Evolutionary conservation across 2,329 filamentous ascomycete species (phyloP), one percentile per base, ranked within the genome.

Genomic region (Colletotrichum endophyticum): DNA sequence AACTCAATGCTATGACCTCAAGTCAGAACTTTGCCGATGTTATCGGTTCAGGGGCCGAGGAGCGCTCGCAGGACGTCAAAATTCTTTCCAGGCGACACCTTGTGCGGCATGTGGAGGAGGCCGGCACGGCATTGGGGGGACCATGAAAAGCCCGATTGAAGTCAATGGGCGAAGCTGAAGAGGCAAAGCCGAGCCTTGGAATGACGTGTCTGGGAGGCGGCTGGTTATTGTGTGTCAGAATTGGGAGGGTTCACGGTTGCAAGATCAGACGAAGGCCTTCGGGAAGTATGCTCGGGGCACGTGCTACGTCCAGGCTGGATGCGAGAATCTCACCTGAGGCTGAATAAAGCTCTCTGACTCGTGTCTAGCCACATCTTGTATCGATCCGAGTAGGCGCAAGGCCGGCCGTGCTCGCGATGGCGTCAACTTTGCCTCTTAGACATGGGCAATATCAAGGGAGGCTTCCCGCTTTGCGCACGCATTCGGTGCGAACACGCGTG

Each of bases 1-100:
- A 76, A 76, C 63, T 73, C 34, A 76, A 73, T 76, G 70, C 69
- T 64, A 59, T 68, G 70, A 68, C 70, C 56, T 25, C 30, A 28
- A 53, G 30, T 25, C 39, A 63, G 63, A 63, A 64, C 25, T 76
- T 30, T 76, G 73, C 56, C 57, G 39, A 73, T 75, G 56, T 59
- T 61, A 36, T 49, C 9, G 15, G 36, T 39, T 59, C 49, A 32
- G 57, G 34, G 25, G 44, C 30, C 44, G 34, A 44, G 15, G 28
- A 34, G 61, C 44, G 39, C n/a, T 61, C 28, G 16, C 27, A 22
- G 25, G 30, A 63, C 22, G 36, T 49, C 53, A 25, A 53, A 13
- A n/a, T 39, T 30, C 39, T 19, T 44, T 19, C 57, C 56, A 27
- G 73, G 73, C 63, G 22, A 22, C 12, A 59, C 70, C 70, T 57